Base-by-base conservation (phyloP, 495 filamentous ascomycete genomes). In the Lophiostoma macrostomum region DNA sequence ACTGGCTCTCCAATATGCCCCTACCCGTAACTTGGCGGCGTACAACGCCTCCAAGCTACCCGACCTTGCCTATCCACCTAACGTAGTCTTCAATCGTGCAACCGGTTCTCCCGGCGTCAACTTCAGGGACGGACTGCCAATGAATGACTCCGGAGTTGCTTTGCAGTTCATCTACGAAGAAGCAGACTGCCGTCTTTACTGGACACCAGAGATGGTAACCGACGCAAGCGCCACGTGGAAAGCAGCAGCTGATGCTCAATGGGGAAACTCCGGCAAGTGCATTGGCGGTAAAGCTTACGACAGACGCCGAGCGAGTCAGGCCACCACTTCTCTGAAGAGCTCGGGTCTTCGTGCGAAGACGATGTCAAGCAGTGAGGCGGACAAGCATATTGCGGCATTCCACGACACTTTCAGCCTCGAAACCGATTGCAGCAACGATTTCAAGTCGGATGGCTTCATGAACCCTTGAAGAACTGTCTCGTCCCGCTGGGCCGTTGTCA, bases 91-190 rank as follows among this genome's bases (percentile, higher is more conserved):
- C 40, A 8, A 39, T 16, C 58, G 63, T 31, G 35, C 63, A 0
- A 30, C 53, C 6, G 10, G n/a, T 30, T 0, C 27, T 3, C 58
- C 54, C 5, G 60, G 50, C 2, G 39, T 63, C n/a, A 70, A 70
- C 31, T 25, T 53, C 1, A n/a, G 66, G 14, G 68, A 71, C 42
- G 65, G 67, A 13, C 38, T 69, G 34, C 37, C 54, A 2, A n/a
- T 53, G 20, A 56, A 54, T 32, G 67, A 69, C 4, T 51, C 45
- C 8, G 60, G 62, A 12, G 57, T 58, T 32, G 63, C 69, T 25
- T 50, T 69, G 41, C 69, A 71, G 39, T 69, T 68, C 46, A 45
- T 60, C 14, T 69, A 71, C 45, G 65, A 71, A 49, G 55, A 63
- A 20, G 67, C 69, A 8, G 63, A 69, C 35, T 69, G 61, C 22